Evolutionary conservation across 306 rosid species (phyloP).

Genomic region (Pterocarpus macrocarpus): DNA sequence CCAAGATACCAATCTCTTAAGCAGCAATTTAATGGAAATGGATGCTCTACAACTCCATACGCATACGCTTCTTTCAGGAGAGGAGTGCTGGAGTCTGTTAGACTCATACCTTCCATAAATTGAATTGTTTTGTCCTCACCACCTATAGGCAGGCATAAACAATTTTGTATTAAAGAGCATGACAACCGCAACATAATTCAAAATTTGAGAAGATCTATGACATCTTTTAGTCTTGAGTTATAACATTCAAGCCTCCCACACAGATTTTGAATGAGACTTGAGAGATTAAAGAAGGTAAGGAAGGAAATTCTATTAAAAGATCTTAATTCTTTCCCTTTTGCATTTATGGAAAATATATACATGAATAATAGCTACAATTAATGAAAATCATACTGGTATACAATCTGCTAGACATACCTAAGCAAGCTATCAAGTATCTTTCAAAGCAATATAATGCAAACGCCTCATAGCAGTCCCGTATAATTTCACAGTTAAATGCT

Average conservation of each 20-base stretch:
- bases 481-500: conserved; percentile 93
- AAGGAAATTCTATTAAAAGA: conserved; percentile 20
- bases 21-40: conserved; percentile 87
- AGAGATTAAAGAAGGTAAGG: conserved; percentile 5
- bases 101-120: conserved; percentile 83
- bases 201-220: conserved; percentile 10
- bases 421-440: conserved; percentile 96
- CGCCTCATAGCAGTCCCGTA: conserved; percentile 98
- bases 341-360: conserved; percentile 23
- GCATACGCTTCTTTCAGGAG: conserved; percentile 81
- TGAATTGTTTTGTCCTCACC: conserved; percentile 93
- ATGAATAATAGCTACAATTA: conserved; percentile 33
- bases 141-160: conserved; percentile 62
- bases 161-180: conserved; percentile 21
- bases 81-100: conserved; percentile 74
- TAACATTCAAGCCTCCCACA: conserved; percentile 36
- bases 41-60: conserved; percentile 96
- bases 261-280: conserved; percentile 25
- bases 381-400: conserved; percentile 28
- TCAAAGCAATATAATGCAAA: conserved; percentile 98
- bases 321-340: conserved; percentile 8
- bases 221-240: conserved; percentile 26
- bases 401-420: conserved; percentile 69
- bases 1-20: conserved; percentile 94
- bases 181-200: conserved; percentile 26